Percentiles rank a stretch among this genome's conserved stretches.
phyloP scores from a whole-genome alignment of 139 green algal species.

The Picochlorum sp. region DNA sequence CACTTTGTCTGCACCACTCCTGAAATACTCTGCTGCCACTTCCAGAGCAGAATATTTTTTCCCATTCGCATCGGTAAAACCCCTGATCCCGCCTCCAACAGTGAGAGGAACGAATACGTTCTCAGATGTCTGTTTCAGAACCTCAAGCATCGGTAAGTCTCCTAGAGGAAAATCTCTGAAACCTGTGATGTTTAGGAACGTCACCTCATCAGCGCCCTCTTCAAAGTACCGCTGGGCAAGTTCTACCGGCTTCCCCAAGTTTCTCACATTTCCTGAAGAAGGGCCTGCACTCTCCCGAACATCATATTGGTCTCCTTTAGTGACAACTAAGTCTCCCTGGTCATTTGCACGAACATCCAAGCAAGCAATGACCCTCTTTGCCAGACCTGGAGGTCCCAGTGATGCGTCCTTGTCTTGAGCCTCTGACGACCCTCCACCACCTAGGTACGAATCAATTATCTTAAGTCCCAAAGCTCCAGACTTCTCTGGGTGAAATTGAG shows the following conservation, averaged over 20 bases:
- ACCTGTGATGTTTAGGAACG: slow-evolving; percentile 98
- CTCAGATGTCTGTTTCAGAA: slow-evolving; percentile 69
- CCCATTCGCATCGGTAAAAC: slow-evolving; percentile 77
- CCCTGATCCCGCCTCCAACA: slow-evolving; percentile 91
- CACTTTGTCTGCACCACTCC: slow-evolving; percentile 91
- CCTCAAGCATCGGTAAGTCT: slow-evolving; percentile 96
- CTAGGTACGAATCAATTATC: slow-evolving; percentile 71
- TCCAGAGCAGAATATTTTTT: slow-evolving; percentile 75
- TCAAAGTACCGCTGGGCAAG: slow-evolving; percentile 79
- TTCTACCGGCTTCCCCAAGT: slow-evolving; percentile 69
- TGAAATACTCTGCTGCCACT: slow-evolving; percentile 95
- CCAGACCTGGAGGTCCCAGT: slow-evolving; percentile 48
- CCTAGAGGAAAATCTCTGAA: slow-evolving; percentile 88
- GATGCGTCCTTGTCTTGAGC: not conserved
- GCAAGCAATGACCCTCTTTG: slow-evolving; percentile 94
- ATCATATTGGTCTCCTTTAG: slow-evolving; percentile 85
- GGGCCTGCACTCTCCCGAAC: slow-evolving; percentile 71
- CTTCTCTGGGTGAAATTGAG: slow-evolving; percentile 99
- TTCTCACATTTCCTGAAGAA: slow-evolving; percentile 65
- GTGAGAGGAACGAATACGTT: slow-evolving; percentile 97
- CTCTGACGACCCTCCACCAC: slow-evolving; percentile 26
- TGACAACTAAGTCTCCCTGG: slow-evolving; percentile 89
- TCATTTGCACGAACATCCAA: slow-evolving; percentile 96
- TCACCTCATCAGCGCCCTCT: slow-evolving; percentile 93
- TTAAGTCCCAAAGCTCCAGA: slow-evolving; percentile 65